Evolutionary conservation across 2,329 filamentous ascomycete genomes (phyloP), one percentile per base, ranked within the genome.

Genomic region (Arthroderma sp.): DNA sequence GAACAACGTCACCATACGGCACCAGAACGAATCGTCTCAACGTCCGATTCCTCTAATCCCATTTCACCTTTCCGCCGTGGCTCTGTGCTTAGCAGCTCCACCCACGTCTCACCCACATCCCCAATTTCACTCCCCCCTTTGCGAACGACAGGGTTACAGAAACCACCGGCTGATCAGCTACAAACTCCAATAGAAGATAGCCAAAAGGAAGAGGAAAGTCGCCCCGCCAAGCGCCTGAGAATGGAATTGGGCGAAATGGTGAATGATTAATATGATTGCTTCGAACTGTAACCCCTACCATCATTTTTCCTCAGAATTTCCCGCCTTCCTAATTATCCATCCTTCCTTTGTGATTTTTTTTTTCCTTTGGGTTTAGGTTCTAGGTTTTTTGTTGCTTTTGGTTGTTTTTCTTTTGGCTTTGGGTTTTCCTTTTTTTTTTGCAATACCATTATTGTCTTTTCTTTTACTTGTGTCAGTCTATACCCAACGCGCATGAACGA

Each of bases 211-310:
- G 25, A 13, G 1, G 58, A 60, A n/a, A 19, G n/a, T 2, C 59
- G 55, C 6, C 60, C 61, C 1, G 51, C 57, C 31, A 62, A 62
- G 43, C 55, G 61, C 7, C 41, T 53, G 15, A 62, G 58, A 51
- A 62, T 63, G 61, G 59, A 62, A 33, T 54, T 62, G 7, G 60
- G 59, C 17, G 61, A 62, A 38, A 62, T 63, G 62, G 60, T 62
- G 5, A 62, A 62, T 47, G 53, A 56, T 56, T 62, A 56, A 43
- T 52, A 54, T 54, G 51, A 39, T 33, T 51, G 47, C 47, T 25
- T 31, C 47, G 47, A 51, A 51, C 28, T 51, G 25, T 51, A 17
- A 17, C 28, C 33, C 33, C 52, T 38, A 33, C 4, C 28, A 19
- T 51, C 47, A 51, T 31, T 19, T 31, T 51, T 51, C 23, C 28